phyloP scores from a whole-genome alignment of 2,329 filamentous ascomycete genomes.

The Cladosporium sp. region DNA sequence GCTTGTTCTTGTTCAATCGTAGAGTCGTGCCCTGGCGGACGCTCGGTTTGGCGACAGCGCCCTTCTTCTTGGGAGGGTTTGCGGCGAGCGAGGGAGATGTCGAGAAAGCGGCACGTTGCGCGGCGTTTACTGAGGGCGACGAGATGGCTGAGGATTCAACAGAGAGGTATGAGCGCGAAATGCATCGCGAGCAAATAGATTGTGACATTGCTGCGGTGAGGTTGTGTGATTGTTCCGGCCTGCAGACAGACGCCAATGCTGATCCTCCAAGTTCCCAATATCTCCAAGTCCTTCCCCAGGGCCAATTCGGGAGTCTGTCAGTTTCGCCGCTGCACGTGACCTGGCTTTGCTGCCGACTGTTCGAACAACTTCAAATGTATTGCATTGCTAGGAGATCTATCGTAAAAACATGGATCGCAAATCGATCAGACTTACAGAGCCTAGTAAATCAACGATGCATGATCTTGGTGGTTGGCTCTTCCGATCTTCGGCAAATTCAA shows the following conservation, averaged over 20 bases:
- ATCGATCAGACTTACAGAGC: too few species aligned
- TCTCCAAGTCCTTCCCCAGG: background rate
- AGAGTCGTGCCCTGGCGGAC: slow-evolving; percentile 25
- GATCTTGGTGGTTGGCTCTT: too few species aligned
- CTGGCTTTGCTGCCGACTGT: background rate
- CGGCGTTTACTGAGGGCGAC: slow-evolving; percentile 2
- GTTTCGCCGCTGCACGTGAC: slow-evolving; percentile 1
- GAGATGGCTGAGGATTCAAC: slow-evolving; percentile 10
- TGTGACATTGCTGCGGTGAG: slow-evolving; percentile 9
- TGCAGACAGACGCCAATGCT: background rate
- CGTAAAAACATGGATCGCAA: too few species aligned
- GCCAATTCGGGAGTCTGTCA: background rate
- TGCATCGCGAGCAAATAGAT: slow-evolving; percentile 20
- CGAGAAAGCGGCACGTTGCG: slow-evolving; percentile 30
- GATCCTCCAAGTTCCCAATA: background rate
- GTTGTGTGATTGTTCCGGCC: background rate
- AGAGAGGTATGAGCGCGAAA: slow-evolving; percentile 15
- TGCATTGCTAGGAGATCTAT: too few species aligned
- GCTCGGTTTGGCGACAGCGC: slow-evolving; percentile 17
- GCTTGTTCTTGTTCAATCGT: slow-evolving; percentile 28
- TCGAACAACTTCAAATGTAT: background rate
- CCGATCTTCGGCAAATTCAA: too few species aligned
- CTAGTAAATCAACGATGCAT: too few species aligned
- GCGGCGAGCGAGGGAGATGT: slow-evolving; percentile 27
- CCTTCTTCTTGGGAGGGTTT: slow-evolving; percentile 29